Evolutionary conservation across 75 land plant species (phyloP).

Genomic region (Isoetes taiwanensis): DNA sequence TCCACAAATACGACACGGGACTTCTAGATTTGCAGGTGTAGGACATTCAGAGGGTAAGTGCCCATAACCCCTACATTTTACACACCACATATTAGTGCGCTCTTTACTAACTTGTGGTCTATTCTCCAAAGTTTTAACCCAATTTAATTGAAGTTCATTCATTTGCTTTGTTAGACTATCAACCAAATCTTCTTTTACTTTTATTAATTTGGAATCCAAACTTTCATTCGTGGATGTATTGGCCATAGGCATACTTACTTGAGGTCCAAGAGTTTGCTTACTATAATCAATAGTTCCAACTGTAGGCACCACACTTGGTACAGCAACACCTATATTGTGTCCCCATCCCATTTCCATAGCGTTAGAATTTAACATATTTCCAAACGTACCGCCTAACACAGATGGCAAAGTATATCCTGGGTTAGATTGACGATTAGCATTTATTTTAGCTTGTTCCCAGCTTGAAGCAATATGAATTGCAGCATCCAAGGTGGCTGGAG

Average conservation of each 20-base stretch:
- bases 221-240: neutral
- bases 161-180: neutral
- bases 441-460: neutral
- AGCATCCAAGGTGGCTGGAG: neutral
- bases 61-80: neutral
- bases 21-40: neutral
- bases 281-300: neutral
- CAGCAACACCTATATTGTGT: neutral
- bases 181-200: constrained; percentile 1
- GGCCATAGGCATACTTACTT: neutral
- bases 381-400: too few relatives aligned
- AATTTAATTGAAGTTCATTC: neutral
- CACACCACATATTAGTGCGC: neutral
- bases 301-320: neutral
- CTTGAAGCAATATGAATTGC: neutral
- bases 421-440: too few relatives aligned
- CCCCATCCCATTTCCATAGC: too few relatives aligned
- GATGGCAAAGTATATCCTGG: too few relatives aligned
- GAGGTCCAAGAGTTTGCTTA: neutral
- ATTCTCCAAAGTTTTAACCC: neutral
- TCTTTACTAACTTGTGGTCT: neutral
- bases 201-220: neutral
- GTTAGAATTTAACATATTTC: too few relatives aligned
- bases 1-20: neutral
- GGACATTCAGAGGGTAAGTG: neutral